phyloP scores from a whole-genome alignment of 2,329 filamentous ascomycete species.

The Arthroderma uncinatum region DNA sequence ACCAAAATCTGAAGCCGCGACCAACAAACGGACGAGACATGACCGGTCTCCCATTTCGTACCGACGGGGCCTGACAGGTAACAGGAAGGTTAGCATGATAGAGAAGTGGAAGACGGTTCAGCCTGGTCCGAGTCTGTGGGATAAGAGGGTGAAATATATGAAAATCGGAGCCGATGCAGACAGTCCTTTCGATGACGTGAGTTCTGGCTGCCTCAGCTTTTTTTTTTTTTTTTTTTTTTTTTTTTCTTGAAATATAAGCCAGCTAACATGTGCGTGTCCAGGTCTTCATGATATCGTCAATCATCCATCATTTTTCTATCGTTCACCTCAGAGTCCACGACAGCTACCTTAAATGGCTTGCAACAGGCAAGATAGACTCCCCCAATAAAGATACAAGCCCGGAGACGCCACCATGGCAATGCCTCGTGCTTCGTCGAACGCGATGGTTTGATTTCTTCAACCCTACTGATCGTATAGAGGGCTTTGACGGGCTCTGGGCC shows the following conservation, averaged over 20 bases:
- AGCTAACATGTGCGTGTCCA: constrained; percentile 19
- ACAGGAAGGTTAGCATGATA: constrained; percentile 35
- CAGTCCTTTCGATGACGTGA: constrained; percentile 44
- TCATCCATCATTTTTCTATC: constrained; percentile 53
- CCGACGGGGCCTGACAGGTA: constrained; percentile 23
- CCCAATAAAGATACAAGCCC: constrained; percentile 13
- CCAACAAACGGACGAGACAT: constrained; percentile 30
- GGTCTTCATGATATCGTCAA: constrained; percentile 51
- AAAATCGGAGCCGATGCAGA: constrained; percentile 44
- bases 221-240: not conserved
- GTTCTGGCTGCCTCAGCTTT: constrained; percentile 19
- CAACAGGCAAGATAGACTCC: constrained; percentile 31
- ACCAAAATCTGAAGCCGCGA: constrained; percentile 16
- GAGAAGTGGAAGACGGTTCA: constrained; percentile 45
- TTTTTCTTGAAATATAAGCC: not conserved
- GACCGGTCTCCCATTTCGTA: constrained; percentile 25
- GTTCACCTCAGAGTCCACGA: constrained; percentile 48
- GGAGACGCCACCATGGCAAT: constrained; percentile 37
- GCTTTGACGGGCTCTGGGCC: constrained; percentile 47
- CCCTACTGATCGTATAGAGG: constrained; percentile 43
- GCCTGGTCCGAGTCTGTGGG: constrained; percentile 44
- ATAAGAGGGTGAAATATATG: constrained; percentile 45
- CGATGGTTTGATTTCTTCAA: constrained; percentile 50
- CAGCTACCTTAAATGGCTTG: constrained; percentile 46
- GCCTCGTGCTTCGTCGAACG: constrained; percentile 44